Base-by-base conservation (phyloP, 2,329 filamentous ascomycete genomes). In the Colletotrichum orbiculare region DNA sequence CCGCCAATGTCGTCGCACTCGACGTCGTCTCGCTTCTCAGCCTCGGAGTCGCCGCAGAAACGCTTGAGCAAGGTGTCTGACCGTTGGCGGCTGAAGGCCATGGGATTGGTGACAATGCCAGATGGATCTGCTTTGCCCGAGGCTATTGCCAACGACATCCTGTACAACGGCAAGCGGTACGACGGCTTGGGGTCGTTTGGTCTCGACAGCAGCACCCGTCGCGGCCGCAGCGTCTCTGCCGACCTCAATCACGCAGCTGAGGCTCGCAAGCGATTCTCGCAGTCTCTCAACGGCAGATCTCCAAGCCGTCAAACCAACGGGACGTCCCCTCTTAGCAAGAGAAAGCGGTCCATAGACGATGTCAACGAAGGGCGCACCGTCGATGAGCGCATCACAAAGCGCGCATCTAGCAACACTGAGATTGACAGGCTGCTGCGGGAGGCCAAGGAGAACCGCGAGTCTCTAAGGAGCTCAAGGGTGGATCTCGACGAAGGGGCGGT, bases 101-200 rank as follows among this genome's bases (percentile, higher is more conserved):
- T 83, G 81, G 82, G 81, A 9, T 78, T 87, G 15, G 82, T 85
- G 3, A 82, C 81, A 66, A 81, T 85, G 79, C 79, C 82, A 5
- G 81, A 87, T 66, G 80, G 85, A n/a, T 80, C 82, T 52, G 84
- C 83, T 66, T 69, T 86, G 3, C 85, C 84, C 6, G 84, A 87
- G 67, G 77, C 78, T 3, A 75, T 87, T 45, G 83, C 82, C 11
- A 70, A 79, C 41, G 80, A 84, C 34, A 79, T 83, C 69, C 71
- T 80, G 45, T 74, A 76, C 58, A 76, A 79, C 49, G 78, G 78
- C 34, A 80, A 78, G 66, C 76, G 76, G 7, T 79, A 77, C 58
- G 70, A 74, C 1, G 77, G 77, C 3, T 66, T 79, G 2, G 77
- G 80, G 17, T 71, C 74, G 60, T 80, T 77, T 41, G 78, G 78